Evolutionary conservation across 352 stramenopile genomes (phyloP).

Genomic region (Globisporangium cederbergense): DNA sequence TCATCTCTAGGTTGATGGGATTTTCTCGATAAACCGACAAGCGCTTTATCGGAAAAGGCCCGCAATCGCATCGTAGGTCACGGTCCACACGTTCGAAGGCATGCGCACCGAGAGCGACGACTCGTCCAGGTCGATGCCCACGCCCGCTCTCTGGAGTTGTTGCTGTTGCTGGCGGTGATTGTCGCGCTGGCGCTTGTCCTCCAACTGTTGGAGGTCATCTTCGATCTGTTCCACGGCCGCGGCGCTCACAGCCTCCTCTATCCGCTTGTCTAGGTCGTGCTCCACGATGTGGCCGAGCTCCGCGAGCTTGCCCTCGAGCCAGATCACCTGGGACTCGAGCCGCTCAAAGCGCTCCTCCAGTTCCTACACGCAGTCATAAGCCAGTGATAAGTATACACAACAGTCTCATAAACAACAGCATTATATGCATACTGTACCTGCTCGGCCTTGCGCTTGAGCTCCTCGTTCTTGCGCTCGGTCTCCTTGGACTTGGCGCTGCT

Average conservation of each 20-base stretch:
- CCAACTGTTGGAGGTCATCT: constrained; percentile 9
- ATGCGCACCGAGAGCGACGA: constrained; percentile 20
- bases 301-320: constrained; percentile 39
- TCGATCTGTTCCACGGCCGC: constrained; percentile 11
- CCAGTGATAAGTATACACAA: background rate
- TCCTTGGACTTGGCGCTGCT: constrained; percentile 51
- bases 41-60: constrained; percentile 35
- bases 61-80: constrained; percentile 27
- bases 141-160: constrained; percentile 19
- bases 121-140: constrained; percentile 30
- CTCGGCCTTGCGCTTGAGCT: constrained; percentile 43
- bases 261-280: constrained; percentile 20
- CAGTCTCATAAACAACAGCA: background rate
- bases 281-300: constrained; percentile 36
- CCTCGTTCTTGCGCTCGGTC: constrained; percentile 57
- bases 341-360: constrained; percentile 48
- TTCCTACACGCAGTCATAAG: constrained; percentile 18
- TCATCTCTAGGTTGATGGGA: background rate
- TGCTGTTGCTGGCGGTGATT: constrained; percentile 9
- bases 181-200: constrained; percentile 17
- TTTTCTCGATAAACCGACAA: background rate
- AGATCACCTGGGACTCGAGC: constrained; percentile 42
- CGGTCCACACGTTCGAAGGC: constrained; percentile 13
- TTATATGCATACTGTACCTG: constrained; percentile 11
- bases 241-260: constrained; percentile 13